Evolutionary conservation across 805 yeast species (phyloP), one percentile per base, ranked within the genome.

Genomic region (Ogataea trehalophila): DNA sequence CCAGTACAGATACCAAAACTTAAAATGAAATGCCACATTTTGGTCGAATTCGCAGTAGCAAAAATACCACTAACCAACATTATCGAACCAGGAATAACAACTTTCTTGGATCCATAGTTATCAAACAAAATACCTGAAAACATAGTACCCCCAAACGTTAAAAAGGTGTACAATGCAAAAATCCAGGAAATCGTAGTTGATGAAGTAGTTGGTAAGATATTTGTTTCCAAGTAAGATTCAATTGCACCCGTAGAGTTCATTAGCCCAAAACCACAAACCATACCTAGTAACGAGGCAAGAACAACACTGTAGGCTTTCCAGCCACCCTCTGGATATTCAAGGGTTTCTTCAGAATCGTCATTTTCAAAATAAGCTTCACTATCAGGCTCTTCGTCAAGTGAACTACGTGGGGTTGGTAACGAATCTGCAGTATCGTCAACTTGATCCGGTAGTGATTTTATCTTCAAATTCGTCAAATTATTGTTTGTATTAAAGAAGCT

Each of bases 121-220:
- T 76, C 81, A 54, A 76, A 75, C 16, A 74, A 60, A 2, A 70
- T 67, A 2, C 81, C 80, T 6, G 73, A 68, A 38, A 75, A 59
- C 40, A 75, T 60, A 18, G 70, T 63, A 6, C 69, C 58, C 8
- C 74, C 67, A 61, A 47, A 82, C 49, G 50, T 75, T 70, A 54
- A 72, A 57, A 65, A 75, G 4, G 65, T 46, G 42, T 49, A 79
- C 33, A 84, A 62, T 1, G 89, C 80, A 58, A 85, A 86, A 48
- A 85, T 77, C 94, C 92, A 86, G 1, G 87, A 79, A 5, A 83
- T 70, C 2, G 77, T 62, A 18, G 82, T 70, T 15, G 79, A 69
- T 15, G 74, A 61, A 20, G 71, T 61, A 33, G 70, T 53, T 6
- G 59, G 57, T 47, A 85, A 68, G 50, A 80, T 81, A 57, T 83